phyloP scores from a whole-genome alignment of 2,329 filamentous ascomycete species.

The Mycocentrospora acerina region DNA sequence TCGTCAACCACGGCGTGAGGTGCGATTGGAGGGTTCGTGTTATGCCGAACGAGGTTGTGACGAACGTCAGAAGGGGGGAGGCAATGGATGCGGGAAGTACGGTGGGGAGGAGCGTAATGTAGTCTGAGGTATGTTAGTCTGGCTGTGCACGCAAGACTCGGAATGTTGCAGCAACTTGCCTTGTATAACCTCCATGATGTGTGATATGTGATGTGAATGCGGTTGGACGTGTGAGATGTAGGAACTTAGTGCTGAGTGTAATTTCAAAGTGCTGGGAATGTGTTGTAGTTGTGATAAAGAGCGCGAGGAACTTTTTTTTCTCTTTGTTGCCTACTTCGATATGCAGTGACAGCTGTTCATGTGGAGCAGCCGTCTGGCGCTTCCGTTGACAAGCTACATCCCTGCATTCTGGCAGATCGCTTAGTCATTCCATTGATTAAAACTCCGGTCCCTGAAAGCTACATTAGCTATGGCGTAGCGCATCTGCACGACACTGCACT shows the following conservation, averaged over 20 bases:
- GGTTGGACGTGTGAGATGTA: slow-evolving; percentile 15
- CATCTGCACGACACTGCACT: slow-evolving; percentile 19
- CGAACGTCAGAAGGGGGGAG: slow-evolving; percentile 29
- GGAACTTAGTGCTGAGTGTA: background rate
- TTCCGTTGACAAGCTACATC: slow-evolving; percentile 6
- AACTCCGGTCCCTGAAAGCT: no score
- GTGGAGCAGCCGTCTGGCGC: slow-evolving; percentile 3
- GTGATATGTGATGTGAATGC: slow-evolving; percentile 12
- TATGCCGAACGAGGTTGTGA: slow-evolving; percentile 32
- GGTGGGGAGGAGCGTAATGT: slow-evolving; percentile 29
- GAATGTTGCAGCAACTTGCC: slow-evolving; percentile 12
- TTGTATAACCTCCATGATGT: slow-evolving; percentile 36
- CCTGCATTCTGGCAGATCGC: background rate
- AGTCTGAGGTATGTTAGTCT: slow-evolving; percentile 32
- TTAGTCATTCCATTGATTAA: no score
- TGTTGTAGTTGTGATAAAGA: background rate
- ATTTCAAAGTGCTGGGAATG: no score
- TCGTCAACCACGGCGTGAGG: slow-evolving; percentile 31
- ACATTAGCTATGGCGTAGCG: slow-evolving; percentile 11
- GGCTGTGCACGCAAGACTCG: background rate
- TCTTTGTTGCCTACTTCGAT: background rate
- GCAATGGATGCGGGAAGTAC: slow-evolving; percentile 37
- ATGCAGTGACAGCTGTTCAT: slow-evolving; percentile 18
- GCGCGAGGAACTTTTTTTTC: background rate
- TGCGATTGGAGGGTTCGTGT: slow-evolving; percentile 29